These are phyloP conservation scores for Scenedesmus sp. DNA, from an alignment of 163 green algal species.

Conservation along the genomic window DNA sequence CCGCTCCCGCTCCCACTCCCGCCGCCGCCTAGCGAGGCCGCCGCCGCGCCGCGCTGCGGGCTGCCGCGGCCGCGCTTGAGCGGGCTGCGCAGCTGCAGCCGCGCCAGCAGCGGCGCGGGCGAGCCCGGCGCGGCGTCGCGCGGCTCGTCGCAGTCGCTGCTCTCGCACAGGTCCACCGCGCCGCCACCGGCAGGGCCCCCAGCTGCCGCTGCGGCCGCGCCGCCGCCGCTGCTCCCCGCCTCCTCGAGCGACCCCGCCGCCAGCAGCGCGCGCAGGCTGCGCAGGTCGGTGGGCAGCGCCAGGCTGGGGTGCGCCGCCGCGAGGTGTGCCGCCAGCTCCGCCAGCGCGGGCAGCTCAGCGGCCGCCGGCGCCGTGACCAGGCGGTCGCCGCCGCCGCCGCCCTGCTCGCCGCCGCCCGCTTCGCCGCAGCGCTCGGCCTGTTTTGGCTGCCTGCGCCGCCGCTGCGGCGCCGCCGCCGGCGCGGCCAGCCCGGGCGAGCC, in stretches of 20 bases:
- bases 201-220: neutral
- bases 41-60: neutral
- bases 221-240: neutral
- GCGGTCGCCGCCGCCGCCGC: neutral
- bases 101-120: slow-evolving; percentile 12
- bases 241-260: neutral
- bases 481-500: neutral
- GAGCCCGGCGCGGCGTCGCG: neutral
- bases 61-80: neutral
- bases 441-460: slow-evolving; percentile 1
- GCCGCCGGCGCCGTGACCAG: neutral
- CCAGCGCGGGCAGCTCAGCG: slow-evolving; percentile 2
- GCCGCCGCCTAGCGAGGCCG: neutral
- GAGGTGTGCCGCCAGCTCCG: slow-evolving; percentile 17
- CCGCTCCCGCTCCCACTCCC: neutral
- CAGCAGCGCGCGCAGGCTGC: slow-evolving; percentile 11
- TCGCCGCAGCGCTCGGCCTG: neutral
- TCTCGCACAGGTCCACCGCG: neutral
- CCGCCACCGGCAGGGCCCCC: neutral
- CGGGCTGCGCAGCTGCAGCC: neutral
- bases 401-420: neutral
- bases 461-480: neutral
- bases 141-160: neutral
- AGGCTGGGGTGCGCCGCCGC: slow-evolving; percentile 3
- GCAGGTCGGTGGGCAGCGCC: neutral